These are phyloP conservation scores for Aaosphaeria pasadenensis DNA, from an alignment of 2,329 filamentous ascomycete genomes.

Conservation along the genomic window DNA sequence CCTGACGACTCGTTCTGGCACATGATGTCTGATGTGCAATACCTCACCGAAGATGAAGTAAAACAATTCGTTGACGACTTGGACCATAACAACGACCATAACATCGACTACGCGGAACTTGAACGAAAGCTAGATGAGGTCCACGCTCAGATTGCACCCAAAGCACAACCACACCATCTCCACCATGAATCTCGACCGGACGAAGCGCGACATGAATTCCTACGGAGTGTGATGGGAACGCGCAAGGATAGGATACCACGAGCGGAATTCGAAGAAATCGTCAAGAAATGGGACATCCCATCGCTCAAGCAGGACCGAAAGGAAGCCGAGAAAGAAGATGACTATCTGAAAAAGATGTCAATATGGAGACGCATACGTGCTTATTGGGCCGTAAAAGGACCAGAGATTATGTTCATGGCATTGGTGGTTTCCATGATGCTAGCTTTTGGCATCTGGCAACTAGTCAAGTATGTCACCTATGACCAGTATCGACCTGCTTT, in stretches of 20 bases:
- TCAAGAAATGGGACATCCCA: conserved; percentile 49
- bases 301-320: conserved; percentile 48
- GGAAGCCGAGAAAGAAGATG: conserved; percentile 46
- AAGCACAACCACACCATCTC: conserved; percentile 46
- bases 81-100: conserved; percentile 52
- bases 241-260: conserved; percentile 44
- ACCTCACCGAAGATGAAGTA: conserved; percentile 48
- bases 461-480: conserved; percentile 51
- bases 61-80: conserved; percentile 52
- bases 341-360: conserved; percentile 47
- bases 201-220: conserved; percentile 50
- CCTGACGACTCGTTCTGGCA: not conserved
- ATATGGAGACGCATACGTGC: conserved; percentile 48
- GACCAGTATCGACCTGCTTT: conserved; percentile 48
- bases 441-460: conserved; percentile 55
- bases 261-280: conserved; percentile 45
- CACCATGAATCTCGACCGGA: conserved; percentile 37
- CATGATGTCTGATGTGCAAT: conserved; percentile 22
- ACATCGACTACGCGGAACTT: conserved; percentile 52
- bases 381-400: conserved; percentile 56
- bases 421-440: conserved; percentile 49
- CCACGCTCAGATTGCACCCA: conserved; percentile 50
- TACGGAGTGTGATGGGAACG: conserved; percentile 50
- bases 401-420: conserved; percentile 49
- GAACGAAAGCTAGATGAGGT: conserved; percentile 54